Percentiles rank a stretch among this genome's conserved stretches.
Evolutionary conservation across 345 rosid genomes (phyloP).

Genomic region (Excoecaria cochinchinensis): DNA sequence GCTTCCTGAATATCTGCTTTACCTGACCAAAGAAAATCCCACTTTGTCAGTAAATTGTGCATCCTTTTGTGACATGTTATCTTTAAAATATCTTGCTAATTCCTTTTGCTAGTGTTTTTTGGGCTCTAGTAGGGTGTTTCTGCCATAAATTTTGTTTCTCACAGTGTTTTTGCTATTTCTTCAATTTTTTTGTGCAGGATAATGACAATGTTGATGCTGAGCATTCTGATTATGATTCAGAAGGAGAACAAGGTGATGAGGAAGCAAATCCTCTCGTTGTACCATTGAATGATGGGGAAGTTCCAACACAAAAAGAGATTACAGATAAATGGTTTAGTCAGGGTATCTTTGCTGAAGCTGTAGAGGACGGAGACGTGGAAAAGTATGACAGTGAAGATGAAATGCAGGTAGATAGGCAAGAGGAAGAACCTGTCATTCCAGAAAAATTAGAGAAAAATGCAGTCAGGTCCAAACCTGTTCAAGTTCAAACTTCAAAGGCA

Average conservation of each 20-base stretch:
- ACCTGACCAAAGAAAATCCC: not conserved
- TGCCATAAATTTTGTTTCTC: not conserved
- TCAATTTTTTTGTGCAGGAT: conserved; percentile 40
- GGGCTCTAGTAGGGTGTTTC: not conserved
- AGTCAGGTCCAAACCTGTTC: conserved; percentile 16
- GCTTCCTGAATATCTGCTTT: not conserved
- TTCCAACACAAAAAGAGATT: conserved; percentile 64
- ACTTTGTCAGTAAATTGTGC: not conserved
- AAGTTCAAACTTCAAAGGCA: conserved; percentile 31
- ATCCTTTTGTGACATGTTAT: not conserved
- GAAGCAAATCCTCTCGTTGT: conserved; percentile 87
- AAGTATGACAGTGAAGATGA: conserved; percentile 53
- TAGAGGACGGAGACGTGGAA: conserved; percentile 69
- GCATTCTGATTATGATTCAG: conserved; percentile 65
- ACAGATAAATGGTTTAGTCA: conserved; percentile 84
- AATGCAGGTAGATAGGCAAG: conserved; percentile 37
- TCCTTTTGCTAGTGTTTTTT: not conserved
- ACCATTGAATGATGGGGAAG: conserved; percentile 60
- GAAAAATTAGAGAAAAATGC: conserved; percentile 33
- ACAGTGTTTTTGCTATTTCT: not conserved
- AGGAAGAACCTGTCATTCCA: conserved; percentile 18
- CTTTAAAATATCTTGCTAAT: not conserved
- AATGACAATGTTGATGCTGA: conserved; percentile 44
- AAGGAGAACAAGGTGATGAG: conserved; percentile 48
- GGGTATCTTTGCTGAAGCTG: conserved; percentile 77